Conservation (phyloP, 1,284 basidiomycete species). For the Schizophyllum commune region DNA sequence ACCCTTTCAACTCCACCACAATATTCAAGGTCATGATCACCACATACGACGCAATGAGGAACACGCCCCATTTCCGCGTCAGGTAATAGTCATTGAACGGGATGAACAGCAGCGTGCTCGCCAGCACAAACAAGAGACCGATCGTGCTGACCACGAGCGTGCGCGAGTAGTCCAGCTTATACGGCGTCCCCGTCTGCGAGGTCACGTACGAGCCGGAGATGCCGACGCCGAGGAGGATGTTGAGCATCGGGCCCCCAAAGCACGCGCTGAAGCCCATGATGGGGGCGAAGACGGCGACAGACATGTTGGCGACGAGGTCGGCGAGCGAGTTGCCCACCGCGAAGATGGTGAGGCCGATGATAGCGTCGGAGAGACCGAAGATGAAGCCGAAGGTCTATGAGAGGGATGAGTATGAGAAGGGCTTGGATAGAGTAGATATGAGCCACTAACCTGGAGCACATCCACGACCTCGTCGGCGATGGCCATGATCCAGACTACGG, state of each 20-base stretch:
- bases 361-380: conserved; percentile 93
- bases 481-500: conserved; percentile 92
- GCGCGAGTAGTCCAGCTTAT: conserved; percentile 69
- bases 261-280: conserved; percentile 92
- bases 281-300: conserved; percentile 80
- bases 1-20: conserved; percentile 51
- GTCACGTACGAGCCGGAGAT: conserved; percentile 74
- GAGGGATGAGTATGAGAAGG: conserved; percentile 4
- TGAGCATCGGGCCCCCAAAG: conserved; percentile 94
- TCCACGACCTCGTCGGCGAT: conserved; percentile 92
- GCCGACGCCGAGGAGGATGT: conserved; percentile 88
- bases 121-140: conserved; percentile 70
- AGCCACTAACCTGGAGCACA: conserved; percentile 62
- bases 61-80: conserved; percentile 71
- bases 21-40: conserved; percentile 70
- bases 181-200: conserved; percentile 49
- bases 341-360: conserved; percentile 94
- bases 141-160: conserved; percentile 80
- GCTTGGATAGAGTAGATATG: not conserved
- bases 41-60: conserved; percentile 70
- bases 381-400: conserved; percentile 83
- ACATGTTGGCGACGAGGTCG: conserved; percentile 95
- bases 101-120: conserved; percentile 76
- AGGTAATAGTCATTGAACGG: conserved; percentile 81
- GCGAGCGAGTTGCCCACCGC: conserved; percentile 95